Evolutionary conservation across 2,329 filamentous ascomycete genomes (phyloP).

Genomic region (Fusarium redolens): DNA sequence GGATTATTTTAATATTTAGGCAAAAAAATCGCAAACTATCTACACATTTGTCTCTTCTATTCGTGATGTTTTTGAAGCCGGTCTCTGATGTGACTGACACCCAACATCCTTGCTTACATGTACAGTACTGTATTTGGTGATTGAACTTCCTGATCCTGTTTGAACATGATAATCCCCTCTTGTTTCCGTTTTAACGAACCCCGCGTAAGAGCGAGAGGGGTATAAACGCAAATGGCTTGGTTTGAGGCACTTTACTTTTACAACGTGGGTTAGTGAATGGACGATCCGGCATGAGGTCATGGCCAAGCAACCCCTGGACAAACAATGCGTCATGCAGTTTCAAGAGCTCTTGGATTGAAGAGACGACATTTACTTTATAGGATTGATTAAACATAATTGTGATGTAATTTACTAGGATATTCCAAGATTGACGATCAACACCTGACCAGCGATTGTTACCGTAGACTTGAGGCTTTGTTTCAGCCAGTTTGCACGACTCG

Average conservation of each 20-base stretch:
- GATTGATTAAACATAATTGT: neutral
- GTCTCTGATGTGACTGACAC: neutral
- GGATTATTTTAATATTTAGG: slow-evolving; percentile 34
- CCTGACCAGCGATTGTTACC: neutral
- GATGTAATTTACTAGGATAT: slow-evolving; percentile 18
- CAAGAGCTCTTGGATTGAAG: neutral
- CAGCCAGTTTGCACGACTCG: slow-evolving; percentile 20
- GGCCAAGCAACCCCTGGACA: slow-evolving; percentile 31
- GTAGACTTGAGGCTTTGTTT: slow-evolving; percentile 16
- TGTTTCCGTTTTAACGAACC: slow-evolving; percentile 18
- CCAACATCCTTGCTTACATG: too few relatives aligned
- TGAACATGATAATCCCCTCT: slow-evolving; percentile 4
- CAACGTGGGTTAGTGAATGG: slow-evolving; percentile 23
- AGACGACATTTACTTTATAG: neutral
- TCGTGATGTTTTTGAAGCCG: neutral
- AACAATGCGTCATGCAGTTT: slow-evolving; percentile 42
- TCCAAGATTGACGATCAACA: neutral
- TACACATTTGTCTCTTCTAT: neutral
- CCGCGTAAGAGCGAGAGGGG: slow-evolving; percentile 17
- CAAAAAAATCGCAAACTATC: slow-evolving; percentile 40
- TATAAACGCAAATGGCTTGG: slow-evolving; percentile 27
- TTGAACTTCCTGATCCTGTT: neutral
- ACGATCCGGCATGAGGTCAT: slow-evolving; percentile 44
- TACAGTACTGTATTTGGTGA: neutral
- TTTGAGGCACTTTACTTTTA: slow-evolving; percentile 26